Evolutionary conservation across 495 filamentous ascomycete genomes (phyloP), one percentile per base, ranked within the genome.

Genomic region (Diplogelasinospora grovesii): DNA sequence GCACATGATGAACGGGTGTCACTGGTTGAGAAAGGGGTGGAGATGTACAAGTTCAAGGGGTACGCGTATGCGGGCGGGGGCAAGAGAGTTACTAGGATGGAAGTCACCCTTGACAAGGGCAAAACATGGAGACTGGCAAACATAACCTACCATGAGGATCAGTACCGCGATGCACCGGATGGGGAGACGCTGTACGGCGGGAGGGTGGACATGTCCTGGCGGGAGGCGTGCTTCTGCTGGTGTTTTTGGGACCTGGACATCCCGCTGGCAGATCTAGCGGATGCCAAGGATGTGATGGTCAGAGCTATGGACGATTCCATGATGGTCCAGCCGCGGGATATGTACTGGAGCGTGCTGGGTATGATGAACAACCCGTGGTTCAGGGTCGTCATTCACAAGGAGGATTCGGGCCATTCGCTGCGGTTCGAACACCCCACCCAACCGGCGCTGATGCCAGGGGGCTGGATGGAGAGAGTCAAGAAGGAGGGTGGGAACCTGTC

Each of bases 301-400:
- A 72, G 90, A 33, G 85, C 85, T 3, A 95, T 95, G 86, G 90
- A 97, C 53, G 90, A 97, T 33, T 77, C 82, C 22, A 79, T 97
- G 78, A 84, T 81, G 51, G 67, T 87, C 1, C 89, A 95, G 54
- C 89, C 90, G 5, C 71, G 84, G 43, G 90, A 97, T 50, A 94
- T 95, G 84, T 97, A 97, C 62, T 97, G 90, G 90, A 85, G 77
- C 41, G 89, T 95, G 13, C 65, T 96, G 28, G 90, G 90, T 0
- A 97, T 97, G 90, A 97, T 97, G 90, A 95, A 97, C 57, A 96
- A 95, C 53, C 83, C 89, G 5, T 97, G 90, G 90, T 97, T 82
- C 59, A 71, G 90, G 11, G 72, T 97, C 5, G 74, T 79, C 4
- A 86, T 97, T 42, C 78, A 74, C 28, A 81, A 82, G 42, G 85